Conservation (phyloP, 306 rosid species). For the Sindora glabra region DNA sequence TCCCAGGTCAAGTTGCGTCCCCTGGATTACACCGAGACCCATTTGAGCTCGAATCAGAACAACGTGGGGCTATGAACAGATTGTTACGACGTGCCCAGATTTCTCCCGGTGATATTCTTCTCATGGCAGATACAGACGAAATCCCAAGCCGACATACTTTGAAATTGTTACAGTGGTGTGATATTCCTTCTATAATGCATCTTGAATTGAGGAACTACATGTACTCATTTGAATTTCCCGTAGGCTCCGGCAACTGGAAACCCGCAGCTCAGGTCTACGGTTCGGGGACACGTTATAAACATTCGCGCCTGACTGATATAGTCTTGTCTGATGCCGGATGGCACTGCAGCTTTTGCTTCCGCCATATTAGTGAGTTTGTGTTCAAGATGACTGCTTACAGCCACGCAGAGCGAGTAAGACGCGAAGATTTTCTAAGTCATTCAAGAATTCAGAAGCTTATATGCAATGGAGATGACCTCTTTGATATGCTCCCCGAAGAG, state of each 20-base stretch:
- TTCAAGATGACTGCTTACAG: conserved; percentile 93
- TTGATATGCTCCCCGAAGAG: conserved; percentile 87
- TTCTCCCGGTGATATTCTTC: conserved; percentile 51
- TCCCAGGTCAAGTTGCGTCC: conserved; percentile 39
- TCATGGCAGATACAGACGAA: conserved; percentile 83
- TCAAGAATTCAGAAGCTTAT: conserved; percentile 67
- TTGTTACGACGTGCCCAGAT: conserved; percentile 56
- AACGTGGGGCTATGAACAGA: conserved; percentile 60
- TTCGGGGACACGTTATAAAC: conserved; percentile 48
- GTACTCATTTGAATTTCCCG: conserved; percentile 88
- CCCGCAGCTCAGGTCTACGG: conserved; percentile 54
- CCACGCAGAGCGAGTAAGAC: conserved; percentile 76
- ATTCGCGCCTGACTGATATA: conserved; percentile 51
- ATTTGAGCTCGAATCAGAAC: conserved; percentile 52
- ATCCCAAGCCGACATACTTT: conserved; percentile 76
- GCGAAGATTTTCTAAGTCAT: conserved; percentile 45
- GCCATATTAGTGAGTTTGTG: conserved; percentile 55
- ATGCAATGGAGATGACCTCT: conserved; percentile 73
- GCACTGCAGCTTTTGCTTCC: conserved; percentile 95
- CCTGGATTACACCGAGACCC: conserved; percentile 50
- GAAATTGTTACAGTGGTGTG: conserved; percentile 87
- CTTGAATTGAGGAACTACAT: conserved; percentile 80
- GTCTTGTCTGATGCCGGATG: conserved; percentile 81
- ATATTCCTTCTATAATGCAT: conserved; percentile 70
- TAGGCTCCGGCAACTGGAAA: conserved; percentile 89